phyloP scores from a whole-genome alignment of 2,329 filamentous ascomycete genomes.

The Colletotrichum cereale region DNA sequence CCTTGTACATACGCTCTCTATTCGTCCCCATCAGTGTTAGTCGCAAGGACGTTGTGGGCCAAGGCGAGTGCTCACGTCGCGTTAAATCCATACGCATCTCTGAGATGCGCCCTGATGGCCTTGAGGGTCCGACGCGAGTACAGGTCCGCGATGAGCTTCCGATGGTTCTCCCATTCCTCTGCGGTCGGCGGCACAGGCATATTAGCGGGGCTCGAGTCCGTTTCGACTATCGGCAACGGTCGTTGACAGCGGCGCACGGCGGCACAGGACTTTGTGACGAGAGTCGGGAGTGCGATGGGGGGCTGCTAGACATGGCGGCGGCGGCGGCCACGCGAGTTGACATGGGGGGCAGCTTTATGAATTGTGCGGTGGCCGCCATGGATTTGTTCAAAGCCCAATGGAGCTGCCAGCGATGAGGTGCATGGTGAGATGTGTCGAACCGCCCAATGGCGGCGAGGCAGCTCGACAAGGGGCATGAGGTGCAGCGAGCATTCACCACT shows the following conservation, averaged over 20 bases:
- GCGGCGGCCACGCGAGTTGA: constrained; percentile 1
- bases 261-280: not conserved
- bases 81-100: constrained; percentile 13
- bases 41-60: not conserved
- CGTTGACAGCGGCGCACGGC: not conserved
- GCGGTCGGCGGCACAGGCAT: constrained; percentile 30
- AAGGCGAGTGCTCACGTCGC: constrained; percentile 29
- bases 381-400: not conserved
- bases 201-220: not conserved
- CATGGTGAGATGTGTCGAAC: constrained; percentile 6
- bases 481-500: not conserved
- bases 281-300: not conserved
- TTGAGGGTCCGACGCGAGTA: constrained; percentile 27
- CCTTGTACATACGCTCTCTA: constrained; percentile 39
- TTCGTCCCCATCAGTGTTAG: not conserved
- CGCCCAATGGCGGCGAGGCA: constrained; percentile 1
- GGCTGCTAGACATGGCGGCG: not conserved
- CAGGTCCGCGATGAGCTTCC: constrained; percentile 23
- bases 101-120: constrained; percentile 17
- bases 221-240: not conserved
- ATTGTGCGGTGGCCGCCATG: constrained; percentile 1
- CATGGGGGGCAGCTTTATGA: constrained; percentile 20
- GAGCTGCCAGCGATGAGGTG: constrained; percentile 12
- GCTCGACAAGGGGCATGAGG: not conserved
- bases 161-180: constrained; percentile 32